Conservation (phyloP, 495 filamentous ascomycete species). For the Penicillium canariense region DNA sequence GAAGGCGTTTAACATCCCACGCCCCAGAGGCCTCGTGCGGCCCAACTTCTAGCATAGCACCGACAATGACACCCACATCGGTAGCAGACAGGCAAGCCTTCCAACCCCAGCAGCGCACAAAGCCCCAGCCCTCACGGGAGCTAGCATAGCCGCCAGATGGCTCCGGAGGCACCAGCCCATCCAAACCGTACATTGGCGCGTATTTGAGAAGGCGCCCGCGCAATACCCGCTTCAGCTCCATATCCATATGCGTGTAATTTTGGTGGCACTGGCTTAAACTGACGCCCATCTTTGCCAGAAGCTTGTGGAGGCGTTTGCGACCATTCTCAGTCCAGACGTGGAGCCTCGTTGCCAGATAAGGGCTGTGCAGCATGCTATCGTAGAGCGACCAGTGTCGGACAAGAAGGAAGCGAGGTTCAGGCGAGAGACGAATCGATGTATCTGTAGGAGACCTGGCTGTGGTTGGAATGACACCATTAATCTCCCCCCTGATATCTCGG, state of each 20-base stretch:
- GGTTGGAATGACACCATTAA: constrained; percentile 77
- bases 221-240: constrained; percentile 87
- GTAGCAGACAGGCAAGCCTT: constrained; percentile 87
- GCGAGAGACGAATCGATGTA: constrained; percentile 86
- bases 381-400: constrained; percentile 97
- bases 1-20: constrained; percentile 39
- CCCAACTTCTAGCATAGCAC: constrained; percentile 89
- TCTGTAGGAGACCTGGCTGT: constrained; percentile 86
- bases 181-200: constrained; percentile 84
- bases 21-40: constrained; percentile 34
- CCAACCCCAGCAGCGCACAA: constrained; percentile 97
- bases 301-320: constrained; percentile 86
- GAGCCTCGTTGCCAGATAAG: constrained; percentile 87
- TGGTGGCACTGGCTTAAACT: constrained; percentile 90
- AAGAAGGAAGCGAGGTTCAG: constrained; percentile 90
- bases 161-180: constrained; percentile 79
- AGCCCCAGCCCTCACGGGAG: constrained; percentile 86
- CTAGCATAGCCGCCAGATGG: constrained; percentile 44
- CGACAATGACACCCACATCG: constrained; percentile 86
- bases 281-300: constrained; percentile 97
- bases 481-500: constrained; percentile 54
- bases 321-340: constrained; percentile 94
- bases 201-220: constrained; percentile 85
- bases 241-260: constrained; percentile 97
- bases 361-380: constrained; percentile 97